phyloP scores from a whole-genome alignment of 1,139 yeast species.

The Geotrichum klebahnii region DNA sequence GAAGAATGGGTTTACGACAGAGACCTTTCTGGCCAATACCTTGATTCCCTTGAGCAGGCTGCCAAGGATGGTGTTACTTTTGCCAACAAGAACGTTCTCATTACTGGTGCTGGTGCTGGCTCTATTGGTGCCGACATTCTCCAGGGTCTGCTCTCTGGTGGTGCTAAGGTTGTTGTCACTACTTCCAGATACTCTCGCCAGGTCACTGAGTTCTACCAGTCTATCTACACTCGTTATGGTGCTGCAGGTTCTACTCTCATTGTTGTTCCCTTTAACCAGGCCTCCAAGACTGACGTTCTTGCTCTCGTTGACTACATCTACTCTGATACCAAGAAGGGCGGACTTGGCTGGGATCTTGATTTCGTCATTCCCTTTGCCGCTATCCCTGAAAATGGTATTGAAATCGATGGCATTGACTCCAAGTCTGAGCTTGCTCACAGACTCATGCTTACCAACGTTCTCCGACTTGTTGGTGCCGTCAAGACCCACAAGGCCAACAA shows the following conservation, averaged over 20 bases:
- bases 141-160: slow-evolving; percentile 94
- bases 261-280: slow-evolving; percentile 98
- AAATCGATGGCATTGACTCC: slow-evolving; percentile 86
- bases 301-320: slow-evolving; percentile 82
- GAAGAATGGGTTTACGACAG: slow-evolving; percentile 86
- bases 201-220: slow-evolving; percentile 93
- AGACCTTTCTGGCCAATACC: slow-evolving; percentile 66
- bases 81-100: slow-evolving; percentile 80
- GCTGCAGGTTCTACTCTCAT: slow-evolving; percentile 85
- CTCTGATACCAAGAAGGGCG: slow-evolving; percentile 75
- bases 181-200: slow-evolving; percentile 92
- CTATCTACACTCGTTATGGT: slow-evolving; percentile 87
- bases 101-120: slow-evolving; percentile 98
- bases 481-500: slow-evolving; percentile 76
- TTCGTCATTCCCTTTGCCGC: slow-evolving; percentile 93
- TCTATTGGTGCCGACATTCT: slow-evolving; percentile 96
- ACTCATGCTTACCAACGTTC: slow-evolving; percentile 92
- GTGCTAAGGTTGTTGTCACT: slow-evolving; percentile 94
- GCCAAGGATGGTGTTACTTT: slow-evolving; percentile 88
- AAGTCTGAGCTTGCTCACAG: slow-evolving; percentile 97
- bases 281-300: slow-evolving; percentile 89
- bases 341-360: slow-evolving; percentile 97
- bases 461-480: slow-evolving; percentile 87
- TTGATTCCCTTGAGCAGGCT: slow-evolving; percentile 87
- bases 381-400: slow-evolving; percentile 96